Evolutionary conservation across 805 yeast genomes (phyloP), one percentile per base, ranked within the genome.

Genomic region (Zygotorulaspora florentina): DNA sequence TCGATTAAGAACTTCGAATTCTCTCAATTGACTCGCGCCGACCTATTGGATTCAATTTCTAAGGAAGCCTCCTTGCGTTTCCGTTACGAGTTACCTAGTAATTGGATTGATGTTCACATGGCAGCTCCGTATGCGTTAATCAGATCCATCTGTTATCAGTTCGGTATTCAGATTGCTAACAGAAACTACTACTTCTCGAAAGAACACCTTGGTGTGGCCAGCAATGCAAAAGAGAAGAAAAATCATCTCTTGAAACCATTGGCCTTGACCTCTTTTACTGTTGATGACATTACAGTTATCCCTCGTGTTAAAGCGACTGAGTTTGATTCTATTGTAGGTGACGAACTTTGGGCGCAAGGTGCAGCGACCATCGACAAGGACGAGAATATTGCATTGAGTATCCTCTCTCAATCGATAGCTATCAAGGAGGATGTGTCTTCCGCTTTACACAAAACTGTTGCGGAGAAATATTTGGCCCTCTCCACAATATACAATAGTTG

Each of bases 341-440:
- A 85, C 46, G 93, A 89, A 56, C 77, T 89, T 33, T 81, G 80
- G 74, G 81, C 79, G 35, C 77, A 81, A 56, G 90, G 88, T 42
- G 66, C 73, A 40, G 57, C 63, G 68, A 69, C 53, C 59, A 72
- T 45, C 15, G 60, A 58, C 18, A 56, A 53, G 12, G 75, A 74
- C 27, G 74, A 72, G 49, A 79, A 77, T 7, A 69, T 78, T 23
- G 95, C 90, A 9, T 61, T 83, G 47, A 73, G 77, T 28, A 73
- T 86, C 43, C 68, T 90, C 54, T 67, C 74, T 26, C 96, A 91
- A 64, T 74, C 93, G 25, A 69, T 87, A 29, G 68, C 83, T 8
- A 73, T 88, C 44, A 79, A 80, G 52, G 96, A 89, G 63, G 96
- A 88, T 61, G 80, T 87, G 26, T 86, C 86, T 56, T 96, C 98